Conservation (phyloP, 345 rosid species). For the Hirschfeldia incana region DNA sequence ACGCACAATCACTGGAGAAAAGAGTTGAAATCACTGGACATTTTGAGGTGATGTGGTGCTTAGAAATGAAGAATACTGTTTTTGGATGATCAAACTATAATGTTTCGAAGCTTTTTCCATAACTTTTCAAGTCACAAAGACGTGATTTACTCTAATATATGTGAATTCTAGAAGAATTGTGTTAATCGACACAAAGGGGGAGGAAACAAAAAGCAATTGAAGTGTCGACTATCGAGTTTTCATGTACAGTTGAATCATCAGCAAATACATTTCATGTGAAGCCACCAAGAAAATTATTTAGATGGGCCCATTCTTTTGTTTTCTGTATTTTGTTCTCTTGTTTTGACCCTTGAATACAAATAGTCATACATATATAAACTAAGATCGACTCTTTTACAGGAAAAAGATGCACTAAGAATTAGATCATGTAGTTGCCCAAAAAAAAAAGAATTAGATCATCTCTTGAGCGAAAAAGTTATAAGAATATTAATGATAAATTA, state of each 20-base stretch:
- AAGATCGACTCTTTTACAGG: not conserved
- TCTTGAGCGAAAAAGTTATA: not conserved
- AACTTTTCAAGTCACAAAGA: not conserved
- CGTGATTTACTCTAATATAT: not conserved
- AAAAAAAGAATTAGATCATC: too few species aligned
- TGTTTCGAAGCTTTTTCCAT: not conserved
- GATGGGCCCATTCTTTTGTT: conserved; percentile 21
- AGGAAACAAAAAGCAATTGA: not conserved
- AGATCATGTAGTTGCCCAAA: too few species aligned
- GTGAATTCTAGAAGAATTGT: not conserved
- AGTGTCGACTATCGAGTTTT: not conserved
- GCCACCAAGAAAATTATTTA: not conserved
- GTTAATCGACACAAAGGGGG: not conserved
- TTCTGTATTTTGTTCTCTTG: not conserved
- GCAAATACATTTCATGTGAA: not conserved
- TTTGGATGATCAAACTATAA: not conserved
- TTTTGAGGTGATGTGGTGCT: not conserved
- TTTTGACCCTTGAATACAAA: conserved; percentile 10
- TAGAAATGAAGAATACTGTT: not conserved
- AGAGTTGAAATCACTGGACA: not conserved
- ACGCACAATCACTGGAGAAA: not conserved
- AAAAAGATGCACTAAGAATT: not conserved
- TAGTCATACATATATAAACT: not conserved
- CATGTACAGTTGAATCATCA: not conserved
- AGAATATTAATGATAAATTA: not conserved